Conservation (phyloP, 345 rosid genomes). For the Linum tenue region DNA sequence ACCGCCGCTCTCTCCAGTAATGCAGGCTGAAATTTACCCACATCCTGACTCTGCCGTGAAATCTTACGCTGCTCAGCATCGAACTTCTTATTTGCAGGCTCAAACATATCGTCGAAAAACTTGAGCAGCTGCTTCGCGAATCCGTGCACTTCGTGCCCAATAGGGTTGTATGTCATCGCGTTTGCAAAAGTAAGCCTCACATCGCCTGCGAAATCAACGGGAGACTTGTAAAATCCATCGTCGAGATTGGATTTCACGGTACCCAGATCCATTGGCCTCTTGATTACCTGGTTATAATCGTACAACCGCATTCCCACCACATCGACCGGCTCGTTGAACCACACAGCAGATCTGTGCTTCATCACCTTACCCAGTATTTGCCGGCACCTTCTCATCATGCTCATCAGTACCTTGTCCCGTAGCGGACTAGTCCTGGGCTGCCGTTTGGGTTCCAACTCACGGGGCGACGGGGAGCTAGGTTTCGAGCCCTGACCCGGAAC, state of each 20-base stretch:
- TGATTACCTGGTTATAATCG: background rate
- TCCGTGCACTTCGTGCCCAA: background rate
- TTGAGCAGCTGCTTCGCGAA: background rate
- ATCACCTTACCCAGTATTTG: background rate
- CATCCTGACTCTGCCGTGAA: background rate
- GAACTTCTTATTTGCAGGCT: background rate
- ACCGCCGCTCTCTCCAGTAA: background rate
- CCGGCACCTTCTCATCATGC: background rate
- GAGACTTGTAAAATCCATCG: background rate
- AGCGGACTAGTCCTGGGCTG: background rate
- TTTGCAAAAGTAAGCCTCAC: background rate
- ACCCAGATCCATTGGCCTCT: slow-evolving; percentile 6
- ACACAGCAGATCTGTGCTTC: background rate
- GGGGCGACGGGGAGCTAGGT: background rate
- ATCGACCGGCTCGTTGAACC: slow-evolving; percentile 5
- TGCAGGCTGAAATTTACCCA: background rate
- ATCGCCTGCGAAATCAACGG: background rate
- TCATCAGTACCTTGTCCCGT: background rate
- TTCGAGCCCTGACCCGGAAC: background rate
- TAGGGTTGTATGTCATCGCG: background rate
- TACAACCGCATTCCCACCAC: background rate
- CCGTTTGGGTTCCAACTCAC: background rate
- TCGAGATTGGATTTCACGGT: slow-evolving; percentile 4
- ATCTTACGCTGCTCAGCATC: background rate
- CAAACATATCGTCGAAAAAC: background rate